Conservation (phyloP, 495 filamentous ascomycete species). For the Immersiella caudata region DNA sequence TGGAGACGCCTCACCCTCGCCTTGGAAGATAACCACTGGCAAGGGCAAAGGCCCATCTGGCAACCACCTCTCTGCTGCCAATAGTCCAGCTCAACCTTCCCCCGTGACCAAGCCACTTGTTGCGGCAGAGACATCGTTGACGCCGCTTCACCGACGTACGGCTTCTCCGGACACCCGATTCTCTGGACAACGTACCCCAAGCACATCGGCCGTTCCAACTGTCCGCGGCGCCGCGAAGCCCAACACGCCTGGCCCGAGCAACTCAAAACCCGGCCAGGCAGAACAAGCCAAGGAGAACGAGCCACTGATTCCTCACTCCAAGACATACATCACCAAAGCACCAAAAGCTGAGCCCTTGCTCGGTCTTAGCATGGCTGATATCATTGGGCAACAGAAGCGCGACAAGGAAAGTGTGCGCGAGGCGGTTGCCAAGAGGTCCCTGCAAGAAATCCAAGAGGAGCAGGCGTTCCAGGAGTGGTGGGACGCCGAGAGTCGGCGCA, state of each 20-base stretch:
- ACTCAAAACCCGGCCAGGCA: constrained; percentile 1
- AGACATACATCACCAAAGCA: constrained; percentile 49
- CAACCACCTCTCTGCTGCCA: constrained; percentile 31
- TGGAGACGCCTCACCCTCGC: constrained; percentile 51
- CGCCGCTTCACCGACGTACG: constrained; percentile 46
- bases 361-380: constrained; percentile 80
- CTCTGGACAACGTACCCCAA: constrained; percentile 48
- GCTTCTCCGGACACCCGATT: constrained; percentile 61
- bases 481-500: constrained; percentile 82
- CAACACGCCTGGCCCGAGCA: constrained; percentile 17
- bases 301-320: constrained; percentile 53
- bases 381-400: constrained; percentile 80
- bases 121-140: constrained; percentile 30
- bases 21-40: constrained; percentile 69
- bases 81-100: constrained; percentile 51
- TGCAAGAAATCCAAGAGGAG: constrained; percentile 93
- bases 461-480: constrained; percentile 98
- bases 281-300: constrained; percentile 6
- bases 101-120: constrained; percentile 42
- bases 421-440: constrained; percentile 78
- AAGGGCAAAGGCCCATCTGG: constrained; percentile 37
- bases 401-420: constrained; percentile 83
- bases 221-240: constrained; percentile 14
- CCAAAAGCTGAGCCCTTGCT: constrained; percentile 58
- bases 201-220: constrained; percentile 15